phyloP scores from a whole-genome alignment of 108 stramenopile genomes.

The Epithemia pelagica region DNA sequence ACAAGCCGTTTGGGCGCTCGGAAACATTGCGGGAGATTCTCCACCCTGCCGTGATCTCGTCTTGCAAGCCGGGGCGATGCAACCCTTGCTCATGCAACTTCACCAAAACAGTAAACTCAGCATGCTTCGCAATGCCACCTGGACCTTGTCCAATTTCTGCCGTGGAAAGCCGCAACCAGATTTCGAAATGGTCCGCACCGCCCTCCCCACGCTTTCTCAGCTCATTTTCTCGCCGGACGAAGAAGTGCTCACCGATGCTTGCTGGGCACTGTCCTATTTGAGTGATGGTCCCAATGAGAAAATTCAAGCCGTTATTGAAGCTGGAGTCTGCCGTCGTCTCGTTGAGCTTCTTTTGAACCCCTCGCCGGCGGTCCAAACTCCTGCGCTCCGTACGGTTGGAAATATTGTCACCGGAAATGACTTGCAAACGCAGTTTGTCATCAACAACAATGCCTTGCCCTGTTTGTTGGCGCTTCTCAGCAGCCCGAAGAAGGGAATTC shows the following conservation, averaged over 20 bases:
- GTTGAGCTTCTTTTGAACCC: conserved; percentile 93
- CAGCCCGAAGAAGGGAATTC: conserved; percentile 94
- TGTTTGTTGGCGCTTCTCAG: conserved; percentile 88
- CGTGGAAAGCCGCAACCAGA: conserved; percentile 97
- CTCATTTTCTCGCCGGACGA: conserved; percentile 93
- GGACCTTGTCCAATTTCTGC: conserved; percentile 99
- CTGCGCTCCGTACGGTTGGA: conserved; percentile 95
- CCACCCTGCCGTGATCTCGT: conserved; percentile 95
- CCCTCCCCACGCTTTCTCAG: conserved; percentile 88
- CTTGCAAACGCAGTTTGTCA: conserved; percentile 92
- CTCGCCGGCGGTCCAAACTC: conserved; percentile 91
- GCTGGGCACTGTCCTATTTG: conserved; percentile 97
- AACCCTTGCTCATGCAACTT: conserved; percentile 89
- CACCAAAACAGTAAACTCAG: conserved; percentile 85
- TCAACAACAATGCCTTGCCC: conserved; percentile 92
- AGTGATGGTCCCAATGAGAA: conserved; percentile 96
- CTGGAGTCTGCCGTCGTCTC: conserved; percentile 91
- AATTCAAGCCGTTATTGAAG: conserved; percentile 98
- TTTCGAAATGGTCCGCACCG: conserved; percentile 88
- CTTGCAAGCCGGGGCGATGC: conserved; percentile 87
- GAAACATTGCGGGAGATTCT: conserved; percentile 98
- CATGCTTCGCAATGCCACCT: conserved; percentile 98
- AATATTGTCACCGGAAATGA: conserved; percentile 98
- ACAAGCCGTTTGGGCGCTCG: conserved; percentile 98
- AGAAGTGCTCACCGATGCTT: conserved; percentile 98